Conservation (phyloP, 129 eudicot species). For the Pulicaria dysenterica region DNA sequence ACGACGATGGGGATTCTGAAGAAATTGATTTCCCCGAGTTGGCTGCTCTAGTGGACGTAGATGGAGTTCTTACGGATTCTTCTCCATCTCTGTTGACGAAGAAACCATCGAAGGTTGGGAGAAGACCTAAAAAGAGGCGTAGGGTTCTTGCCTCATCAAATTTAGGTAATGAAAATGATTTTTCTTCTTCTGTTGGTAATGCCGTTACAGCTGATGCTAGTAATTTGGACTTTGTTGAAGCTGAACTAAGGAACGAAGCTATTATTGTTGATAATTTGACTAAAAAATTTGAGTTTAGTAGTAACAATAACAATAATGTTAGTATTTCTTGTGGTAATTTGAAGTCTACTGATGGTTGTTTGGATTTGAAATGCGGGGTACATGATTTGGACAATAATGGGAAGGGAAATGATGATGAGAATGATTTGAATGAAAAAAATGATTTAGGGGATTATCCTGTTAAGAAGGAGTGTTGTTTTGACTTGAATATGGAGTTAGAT, state of each 20-base stretch:
- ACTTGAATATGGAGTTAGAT: conserved; percentile 71
- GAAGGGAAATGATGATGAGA: conserved; percentile 28
- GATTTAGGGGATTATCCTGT: conserved; percentile 14
- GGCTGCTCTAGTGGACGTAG: conserved; percentile 33
- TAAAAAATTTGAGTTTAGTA: conserved; percentile 20
- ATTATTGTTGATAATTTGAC: conserved; percentile 6
- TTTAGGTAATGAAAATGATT: conserved; percentile 42
- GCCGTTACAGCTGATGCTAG: conserved; percentile 1
- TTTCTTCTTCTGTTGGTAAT: conserved; percentile 26
- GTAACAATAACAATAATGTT: conserved; percentile 21
- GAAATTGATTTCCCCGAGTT: conserved; percentile 45
- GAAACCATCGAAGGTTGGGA: conserved; percentile 34
- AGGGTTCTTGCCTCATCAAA: conserved; percentile 17
- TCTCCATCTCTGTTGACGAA: conserved; percentile 13
- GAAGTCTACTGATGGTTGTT: conserved; percentile 14
- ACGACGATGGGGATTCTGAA: conserved; percentile 69
- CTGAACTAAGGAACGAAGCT: conserved; percentile 5
- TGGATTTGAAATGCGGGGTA: conserved; percentile 32
- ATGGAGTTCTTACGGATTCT: conserved; percentile 12
- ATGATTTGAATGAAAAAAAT: conserved; percentile 60
- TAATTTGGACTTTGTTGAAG: conserved; percentile 27
- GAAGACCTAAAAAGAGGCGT: conserved; percentile 35
- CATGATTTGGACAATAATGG: conserved; percentile 26
- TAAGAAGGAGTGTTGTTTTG: conserved; percentile 53
- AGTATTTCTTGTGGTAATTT: conserved; percentile 13